phyloP scores from a whole-genome alignment of 768 basidiomycete species.

The Russula abietina region DNA sequence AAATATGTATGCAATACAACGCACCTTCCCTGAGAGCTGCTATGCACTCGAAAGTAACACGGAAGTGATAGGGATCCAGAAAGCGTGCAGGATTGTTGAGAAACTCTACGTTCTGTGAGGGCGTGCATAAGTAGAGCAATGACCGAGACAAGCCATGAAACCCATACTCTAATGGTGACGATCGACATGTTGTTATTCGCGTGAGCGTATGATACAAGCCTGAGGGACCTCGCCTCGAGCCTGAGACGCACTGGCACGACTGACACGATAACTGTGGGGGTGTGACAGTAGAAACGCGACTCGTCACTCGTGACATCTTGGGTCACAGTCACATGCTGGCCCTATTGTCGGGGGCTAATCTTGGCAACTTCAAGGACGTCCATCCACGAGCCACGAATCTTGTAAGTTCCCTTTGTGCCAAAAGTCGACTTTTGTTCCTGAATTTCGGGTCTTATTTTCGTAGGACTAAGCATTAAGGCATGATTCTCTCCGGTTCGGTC shows the following conservation, averaged over 20 bases:
- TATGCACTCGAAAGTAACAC: slow-evolving; percentile 96
- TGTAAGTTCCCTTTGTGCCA: slow-evolving; percentile 2
- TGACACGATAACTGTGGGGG: not conserved
- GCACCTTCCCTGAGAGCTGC: slow-evolving; percentile 82
- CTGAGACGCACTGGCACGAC: not conserved
- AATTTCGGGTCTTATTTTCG: not conserved
- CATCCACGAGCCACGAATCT: not conserved
- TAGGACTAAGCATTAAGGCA: not conserved
- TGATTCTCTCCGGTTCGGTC: not conserved
- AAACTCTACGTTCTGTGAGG: slow-evolving; percentile 73
- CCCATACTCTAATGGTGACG: slow-evolving; percentile 25
- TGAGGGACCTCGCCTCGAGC: not conserved
- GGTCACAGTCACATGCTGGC: not conserved
- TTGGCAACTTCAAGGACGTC: slow-evolving; percentile 11
- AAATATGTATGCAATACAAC: slow-evolving; percentile 19
- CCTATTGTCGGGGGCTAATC: not conserved
- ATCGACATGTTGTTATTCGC: slow-evolving; percentile 19
- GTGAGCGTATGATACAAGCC: not conserved
- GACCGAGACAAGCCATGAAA: not conserved
- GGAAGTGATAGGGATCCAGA: slow-evolving; percentile 84
- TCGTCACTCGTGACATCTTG: slow-evolving; percentile 5
- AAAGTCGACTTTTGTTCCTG: not conserved
- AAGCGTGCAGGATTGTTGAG: slow-evolving; percentile 92
- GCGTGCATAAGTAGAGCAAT: not conserved
- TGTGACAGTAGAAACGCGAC: slow-evolving; percentile 18